Base-by-base conservation (phyloP, 2,329 filamentous ascomycete species). In the Nemania sp. region DNA sequence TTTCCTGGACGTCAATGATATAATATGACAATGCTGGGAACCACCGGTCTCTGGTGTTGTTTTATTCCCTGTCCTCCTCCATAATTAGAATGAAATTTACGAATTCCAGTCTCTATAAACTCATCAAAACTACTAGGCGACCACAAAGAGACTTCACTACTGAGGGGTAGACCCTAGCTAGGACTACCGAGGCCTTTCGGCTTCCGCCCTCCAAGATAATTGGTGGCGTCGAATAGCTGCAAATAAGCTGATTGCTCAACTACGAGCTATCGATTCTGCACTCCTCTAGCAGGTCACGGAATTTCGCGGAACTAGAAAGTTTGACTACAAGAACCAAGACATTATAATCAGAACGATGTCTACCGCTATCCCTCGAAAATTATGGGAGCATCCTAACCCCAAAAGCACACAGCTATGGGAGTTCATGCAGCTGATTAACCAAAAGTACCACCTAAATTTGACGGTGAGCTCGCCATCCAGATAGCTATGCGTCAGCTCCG, bases 311-410 rank as follows among this genome's bases (percentile, higher is more conserved):
- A 7, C 11, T 35, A 7, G 32, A 35, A 35, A 35, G 32, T 35
- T 11, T 35, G 32, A 35, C 32, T 35, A 29, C 52, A 41, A 47
- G n/a, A n/a, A n/a, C n/a, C n/a, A n/a, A n/a, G n/a, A n/a, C n/a
- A n/a, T n/a, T n/a, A n/a, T n/a, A n/a, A n/a, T n/a, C n/a, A 51
- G 68, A 69, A 62, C 18, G 49, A 71, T 70, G 67, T 51, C 67
- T 29, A 49, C 63, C 8, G 35, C 74, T 61, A 74, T 83, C 61
- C 88, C 88, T 5, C 82, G 87, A 65, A 91, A 91, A 82, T 85
- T 92, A 62, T 92, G 90, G 90, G 87, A 90, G 79, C 89, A 91
- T 73, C 84, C 88, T 0, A 76, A 88, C 71, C 89, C 89, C 18
- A 76, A 87, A 74, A 84, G 82, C 69, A 93, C 91, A 1, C 79